Evolutionary conservation across 257 asterid species (phyloP).

Genomic region (Capsicum rhomboideum): DNA sequence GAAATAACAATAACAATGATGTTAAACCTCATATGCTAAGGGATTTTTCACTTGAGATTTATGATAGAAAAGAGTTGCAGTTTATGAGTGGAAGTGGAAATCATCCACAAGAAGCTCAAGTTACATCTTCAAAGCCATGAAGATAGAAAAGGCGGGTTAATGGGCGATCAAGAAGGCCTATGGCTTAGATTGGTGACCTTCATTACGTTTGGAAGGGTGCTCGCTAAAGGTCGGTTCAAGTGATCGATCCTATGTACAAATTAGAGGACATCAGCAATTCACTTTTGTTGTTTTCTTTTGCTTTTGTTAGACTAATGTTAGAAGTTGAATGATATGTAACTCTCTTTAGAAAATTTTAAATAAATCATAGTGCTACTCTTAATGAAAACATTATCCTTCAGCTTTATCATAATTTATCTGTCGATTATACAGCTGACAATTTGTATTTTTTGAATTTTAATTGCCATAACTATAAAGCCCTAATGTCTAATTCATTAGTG

Average conservation of each 20-base stretch:
- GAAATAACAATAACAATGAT: background rate
- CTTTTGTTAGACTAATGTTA: background rate
- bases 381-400: background rate
- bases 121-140: background rate
- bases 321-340: background rate
- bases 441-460: background rate
- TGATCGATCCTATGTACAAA: background rate
- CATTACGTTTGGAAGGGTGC: background rate
- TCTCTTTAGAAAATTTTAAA: background rate
- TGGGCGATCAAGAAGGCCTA: background rate
- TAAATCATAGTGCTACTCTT: background rate
- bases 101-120: background rate
- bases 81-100: background rate
- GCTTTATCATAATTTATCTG: background rate
- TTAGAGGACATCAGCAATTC: background rate
- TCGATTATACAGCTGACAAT: background rate
- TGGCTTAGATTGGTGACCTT: background rate
- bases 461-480: background rate
- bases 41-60: slow-evolving; percentile 3
- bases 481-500: background rate
- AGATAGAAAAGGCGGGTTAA: background rate
- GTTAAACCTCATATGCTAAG: slow-evolving; percentile 1
- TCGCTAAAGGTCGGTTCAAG: background rate
- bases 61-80: background rate
- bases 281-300: background rate